Base-by-base conservation (phyloP, 2,329 filamentous ascomycete species). In the Coniochaeta hoffmannii region DNA sequence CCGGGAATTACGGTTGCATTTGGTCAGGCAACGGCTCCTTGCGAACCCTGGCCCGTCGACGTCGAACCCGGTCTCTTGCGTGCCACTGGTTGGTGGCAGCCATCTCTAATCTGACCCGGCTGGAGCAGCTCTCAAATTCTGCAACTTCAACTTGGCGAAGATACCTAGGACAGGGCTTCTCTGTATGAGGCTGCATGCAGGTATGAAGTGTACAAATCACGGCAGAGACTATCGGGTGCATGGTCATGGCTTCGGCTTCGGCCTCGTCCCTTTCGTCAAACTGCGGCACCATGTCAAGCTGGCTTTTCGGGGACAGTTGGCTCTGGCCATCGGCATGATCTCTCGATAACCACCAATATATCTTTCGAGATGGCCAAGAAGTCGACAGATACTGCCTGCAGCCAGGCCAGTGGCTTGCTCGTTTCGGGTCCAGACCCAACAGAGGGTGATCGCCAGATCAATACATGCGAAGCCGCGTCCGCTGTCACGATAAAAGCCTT, bases 1-100 rank as follows among this genome's bases (percentile, higher is more conserved):
- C 66, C 64, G 62, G 63, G 64, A 66, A 65, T 62, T 60, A 65
- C 63, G 63, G 65, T 68, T 57, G 55, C 62, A 67, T 65, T 58
- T 55, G 46, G 57, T 60, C 59, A 58, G 59, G 59, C 61, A 58
- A 59, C 58, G 61, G 62, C 56, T 61, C 55, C 56, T 60, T 60
- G 56, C 57, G 59, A 64, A 57, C 63, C 62, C 55, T 63, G 58
- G 53, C 56, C 50, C 59, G 58, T 60, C 57, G 58, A 28, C 22
- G 19, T 46, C 19, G 11, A n/a, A 46, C 41, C 41, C 9, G 41
- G 41, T 46, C 22, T 46, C 54, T 36, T 36, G 49, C 38, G 54
- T 36, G 35, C 35, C 34, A 55, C n/a, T n/a, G n/a, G n/a, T n/a
- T n/a, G n/a, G n/a, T n/a, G n/a, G n/a, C n/a, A n/a, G n/a, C n/a